Evolutionary conservation across 345 rosid species (phyloP).

Genomic region (Citropsis articulata): DNA sequence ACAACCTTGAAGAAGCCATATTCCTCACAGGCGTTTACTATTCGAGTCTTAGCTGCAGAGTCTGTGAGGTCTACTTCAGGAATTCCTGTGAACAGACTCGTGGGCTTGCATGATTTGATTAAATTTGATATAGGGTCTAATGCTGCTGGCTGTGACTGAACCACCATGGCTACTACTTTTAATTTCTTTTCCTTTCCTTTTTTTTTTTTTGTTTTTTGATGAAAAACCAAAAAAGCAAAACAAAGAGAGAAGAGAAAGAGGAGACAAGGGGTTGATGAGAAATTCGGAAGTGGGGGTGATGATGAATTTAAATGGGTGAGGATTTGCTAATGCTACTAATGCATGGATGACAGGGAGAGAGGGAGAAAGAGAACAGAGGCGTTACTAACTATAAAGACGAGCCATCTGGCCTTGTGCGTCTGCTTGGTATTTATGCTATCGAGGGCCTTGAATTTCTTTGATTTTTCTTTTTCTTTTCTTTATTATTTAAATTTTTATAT

Average conservation of each 20-base stretch:
- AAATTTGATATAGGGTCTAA: constrained; percentile 42
- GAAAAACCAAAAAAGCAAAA: background rate
- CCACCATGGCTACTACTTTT: constrained; percentile 50
- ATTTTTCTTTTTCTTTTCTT: background rate
- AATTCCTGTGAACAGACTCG: constrained; percentile 31
- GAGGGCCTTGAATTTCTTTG: constrained; percentile 10
- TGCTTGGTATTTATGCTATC: constrained; percentile 28
- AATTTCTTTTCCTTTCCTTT: too few relatives aligned
- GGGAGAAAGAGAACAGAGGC: constrained; percentile 16
- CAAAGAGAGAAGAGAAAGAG: background rate
- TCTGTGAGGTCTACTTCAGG: constrained; percentile 62
- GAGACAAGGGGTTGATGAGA: background rate
- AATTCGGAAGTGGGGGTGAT: background rate
- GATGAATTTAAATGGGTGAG: constrained; percentile 15
- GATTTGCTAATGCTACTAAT: background rate
- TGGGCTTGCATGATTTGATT: constrained; percentile 60
- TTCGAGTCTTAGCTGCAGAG: constrained; percentile 54
- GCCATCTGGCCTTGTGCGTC: constrained; percentile 39
- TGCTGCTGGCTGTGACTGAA: constrained; percentile 50
- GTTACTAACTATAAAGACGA: constrained; percentile 31
- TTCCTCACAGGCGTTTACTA: constrained; percentile 60
- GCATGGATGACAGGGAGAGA: constrained; percentile 16
- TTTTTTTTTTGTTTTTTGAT: too few relatives aligned
- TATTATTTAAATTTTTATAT: background rate
- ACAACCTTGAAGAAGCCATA: constrained; percentile 51